A percentile compares a stretch with the other conserved stretches of the same genome.
Evolutionary conservation across 139 green algal species (phyloP).

Genomic region (Gonium pectorale): DNA sequence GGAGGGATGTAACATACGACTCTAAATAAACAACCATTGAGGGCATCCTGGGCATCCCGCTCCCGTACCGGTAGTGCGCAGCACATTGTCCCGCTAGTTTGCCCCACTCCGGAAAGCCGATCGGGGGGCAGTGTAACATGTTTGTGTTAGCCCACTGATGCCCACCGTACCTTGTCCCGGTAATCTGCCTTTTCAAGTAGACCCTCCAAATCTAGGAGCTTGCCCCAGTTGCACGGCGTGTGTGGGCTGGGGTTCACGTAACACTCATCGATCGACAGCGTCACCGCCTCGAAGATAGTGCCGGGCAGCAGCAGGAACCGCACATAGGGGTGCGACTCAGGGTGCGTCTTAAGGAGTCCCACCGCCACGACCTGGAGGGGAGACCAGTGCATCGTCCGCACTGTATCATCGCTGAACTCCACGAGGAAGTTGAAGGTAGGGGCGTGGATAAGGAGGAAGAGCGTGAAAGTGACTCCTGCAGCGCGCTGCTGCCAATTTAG

Average conservation of each 20-base stretch:
- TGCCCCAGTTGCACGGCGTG: constrained; percentile 2
- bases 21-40: too few relatives aligned
- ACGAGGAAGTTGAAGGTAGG: constrained; percentile 33
- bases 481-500: constrained; percentile 12
- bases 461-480: not conserved
- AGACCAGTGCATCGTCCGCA: not conserved
- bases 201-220: not conserved
- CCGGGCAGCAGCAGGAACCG: not conserved
- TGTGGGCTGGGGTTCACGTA: not conserved
- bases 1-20: too few relatives aligned
- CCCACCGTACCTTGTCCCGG: constrained; percentile 29
- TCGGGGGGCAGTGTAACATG: too few relatives aligned
- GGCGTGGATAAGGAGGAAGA: not conserved
- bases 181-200: not conserved
- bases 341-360: constrained; percentile 1
- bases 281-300: not conserved
- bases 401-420: constrained; percentile 4
- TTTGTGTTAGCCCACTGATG: too few relatives aligned
- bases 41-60: too few relatives aligned
- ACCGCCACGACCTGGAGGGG: not conserved
- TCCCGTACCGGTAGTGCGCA: too few relatives aligned
- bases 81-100: not conserved
- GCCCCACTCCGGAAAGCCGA: too few relatives aligned
- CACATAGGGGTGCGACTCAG: not conserved
- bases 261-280: not conserved